Evolutionary conservation across 106 monocot species (phyloP).

Genomic region (Chionographis japonica): DNA sequence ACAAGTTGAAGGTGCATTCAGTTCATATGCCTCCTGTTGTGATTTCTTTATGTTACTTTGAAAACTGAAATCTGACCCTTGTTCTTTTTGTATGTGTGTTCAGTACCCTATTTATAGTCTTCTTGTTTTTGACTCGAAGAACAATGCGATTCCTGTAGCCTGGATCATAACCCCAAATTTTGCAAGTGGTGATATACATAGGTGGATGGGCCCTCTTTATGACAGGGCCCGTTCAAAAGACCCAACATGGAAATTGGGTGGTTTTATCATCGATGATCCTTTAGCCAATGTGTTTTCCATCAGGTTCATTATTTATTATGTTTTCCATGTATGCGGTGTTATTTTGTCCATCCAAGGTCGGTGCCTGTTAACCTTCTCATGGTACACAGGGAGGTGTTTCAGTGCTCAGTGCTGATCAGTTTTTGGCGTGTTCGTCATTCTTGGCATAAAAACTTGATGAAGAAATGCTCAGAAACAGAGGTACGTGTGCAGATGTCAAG

Average conservation of each 20-base stretch:
- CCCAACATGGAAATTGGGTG: conserved; percentile 93
- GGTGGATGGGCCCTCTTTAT: conserved; percentile 82
- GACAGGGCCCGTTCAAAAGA: conserved; percentile 82
- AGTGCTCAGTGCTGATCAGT: conserved; percentile 74
- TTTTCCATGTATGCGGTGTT: neutral
- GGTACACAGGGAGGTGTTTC: conserved; percentile 62
- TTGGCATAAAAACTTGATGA: conserved; percentile 79
- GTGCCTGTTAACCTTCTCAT: conserved; percentile 14
- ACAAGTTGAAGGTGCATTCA: conserved; percentile 75
- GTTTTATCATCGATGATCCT: conserved; percentile 90
- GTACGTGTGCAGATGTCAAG: conserved; percentile 40
- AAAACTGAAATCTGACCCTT: conserved; percentile 10
- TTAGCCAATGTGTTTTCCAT: conserved; percentile 60
- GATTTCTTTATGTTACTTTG: neutral
- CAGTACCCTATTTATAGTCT: conserved; percentile 89
- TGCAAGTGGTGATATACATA: conserved; percentile 51
- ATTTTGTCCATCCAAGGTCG: neutral
- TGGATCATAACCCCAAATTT: conserved; percentile 84
- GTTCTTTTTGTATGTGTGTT: conserved; percentile 13
- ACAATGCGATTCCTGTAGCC: conserved; percentile 84
- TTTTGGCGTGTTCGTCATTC: conserved; percentile 85
- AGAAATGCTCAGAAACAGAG: conserved; percentile 50
- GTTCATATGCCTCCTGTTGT: neutral
- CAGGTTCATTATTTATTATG: conserved; percentile 34
- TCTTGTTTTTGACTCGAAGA: conserved; percentile 80